phyloP scores from a whole-genome alignment of 2,329 filamentous ascomycete genomes.

The Helotiales sp. region DNA sequence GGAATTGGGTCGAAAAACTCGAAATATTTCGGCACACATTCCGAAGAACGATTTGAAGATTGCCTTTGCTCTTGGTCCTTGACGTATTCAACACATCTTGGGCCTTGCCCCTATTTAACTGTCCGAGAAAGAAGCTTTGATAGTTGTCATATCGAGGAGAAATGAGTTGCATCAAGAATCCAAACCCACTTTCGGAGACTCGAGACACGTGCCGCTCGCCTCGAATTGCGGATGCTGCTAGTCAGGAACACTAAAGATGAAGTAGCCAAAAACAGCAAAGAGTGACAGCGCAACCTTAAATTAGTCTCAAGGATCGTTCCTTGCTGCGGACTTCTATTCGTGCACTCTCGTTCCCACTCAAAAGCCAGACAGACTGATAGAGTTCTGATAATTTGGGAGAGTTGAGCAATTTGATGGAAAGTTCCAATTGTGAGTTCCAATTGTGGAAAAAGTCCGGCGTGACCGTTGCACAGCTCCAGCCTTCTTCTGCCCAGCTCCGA shows the following conservation, averaged over 20 bases:
- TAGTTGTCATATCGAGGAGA: too few species aligned
- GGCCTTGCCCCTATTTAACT: too few species aligned
- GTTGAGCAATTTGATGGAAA: background rate
- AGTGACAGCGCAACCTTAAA: background rate
- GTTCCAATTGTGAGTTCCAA: too few species aligned
- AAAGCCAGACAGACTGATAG: background rate
- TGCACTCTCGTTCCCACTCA: background rate
- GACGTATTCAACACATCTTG: too few species aligned
- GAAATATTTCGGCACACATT: background rate
- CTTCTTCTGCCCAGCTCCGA: slow-evolving; percentile 8
- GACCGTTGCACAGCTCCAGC: slow-evolving; percentile 3
- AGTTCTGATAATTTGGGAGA: too few species aligned
- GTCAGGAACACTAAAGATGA: background rate
- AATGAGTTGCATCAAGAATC: background rate
- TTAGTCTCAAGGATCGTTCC: background rate
- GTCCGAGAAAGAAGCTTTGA: too few species aligned
- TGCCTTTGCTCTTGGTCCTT: too few species aligned
- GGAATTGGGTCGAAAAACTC: background rate
- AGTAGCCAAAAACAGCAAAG: slow-evolving; percentile 2
- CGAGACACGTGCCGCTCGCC: slow-evolving; percentile 5
- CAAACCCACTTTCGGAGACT: background rate
- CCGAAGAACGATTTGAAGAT: too few species aligned
- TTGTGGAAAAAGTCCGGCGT: too few species aligned
- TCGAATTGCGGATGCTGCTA: too few species aligned
- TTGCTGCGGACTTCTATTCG: background rate